Conservation (phyloP, 2,329 filamentous ascomycete genomes). For the Sporothrix mexicana region DNA sequence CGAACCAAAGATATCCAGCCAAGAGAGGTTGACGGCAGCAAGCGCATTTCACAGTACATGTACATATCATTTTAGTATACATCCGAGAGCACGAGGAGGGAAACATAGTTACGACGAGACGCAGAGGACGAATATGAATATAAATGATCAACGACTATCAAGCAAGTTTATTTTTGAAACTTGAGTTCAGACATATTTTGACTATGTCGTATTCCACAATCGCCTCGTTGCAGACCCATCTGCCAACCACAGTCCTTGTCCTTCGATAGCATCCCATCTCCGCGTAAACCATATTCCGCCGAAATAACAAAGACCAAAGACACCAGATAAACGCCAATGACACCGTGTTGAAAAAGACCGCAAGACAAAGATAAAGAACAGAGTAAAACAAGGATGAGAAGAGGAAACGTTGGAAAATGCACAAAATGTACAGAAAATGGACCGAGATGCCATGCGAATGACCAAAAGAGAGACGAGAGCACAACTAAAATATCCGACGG, state of each 20-base stretch:
- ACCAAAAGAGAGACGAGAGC: background rate
- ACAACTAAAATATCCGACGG: conserved; percentile 17
- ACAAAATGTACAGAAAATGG: background rate
- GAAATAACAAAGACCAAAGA: background rate
- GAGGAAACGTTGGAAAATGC: background rate
- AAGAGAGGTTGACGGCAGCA: background rate
- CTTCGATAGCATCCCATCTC: background rate
- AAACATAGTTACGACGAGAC: background rate
- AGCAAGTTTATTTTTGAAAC: background rate
- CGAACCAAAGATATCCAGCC: no score
- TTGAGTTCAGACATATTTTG: background rate
- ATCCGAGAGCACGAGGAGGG: background rate
- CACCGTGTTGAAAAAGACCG: conserved; percentile 7
- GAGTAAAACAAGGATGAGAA: background rate
- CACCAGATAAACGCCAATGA: conserved; percentile 15
- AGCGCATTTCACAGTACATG: conserved; percentile 3
- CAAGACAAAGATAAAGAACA: background rate
- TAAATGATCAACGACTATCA: background rate
- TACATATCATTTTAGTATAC: conserved; percentile 5
- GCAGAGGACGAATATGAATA: background rate
- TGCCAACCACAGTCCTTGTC: background rate
- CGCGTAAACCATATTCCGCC: background rate
- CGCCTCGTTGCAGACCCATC: background rate
- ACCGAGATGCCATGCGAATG: background rate
- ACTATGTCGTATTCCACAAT: background rate